phyloP scores from a whole-genome alignment of 176 grass and related monocot genomes.

The Carex cristatella region DNA sequence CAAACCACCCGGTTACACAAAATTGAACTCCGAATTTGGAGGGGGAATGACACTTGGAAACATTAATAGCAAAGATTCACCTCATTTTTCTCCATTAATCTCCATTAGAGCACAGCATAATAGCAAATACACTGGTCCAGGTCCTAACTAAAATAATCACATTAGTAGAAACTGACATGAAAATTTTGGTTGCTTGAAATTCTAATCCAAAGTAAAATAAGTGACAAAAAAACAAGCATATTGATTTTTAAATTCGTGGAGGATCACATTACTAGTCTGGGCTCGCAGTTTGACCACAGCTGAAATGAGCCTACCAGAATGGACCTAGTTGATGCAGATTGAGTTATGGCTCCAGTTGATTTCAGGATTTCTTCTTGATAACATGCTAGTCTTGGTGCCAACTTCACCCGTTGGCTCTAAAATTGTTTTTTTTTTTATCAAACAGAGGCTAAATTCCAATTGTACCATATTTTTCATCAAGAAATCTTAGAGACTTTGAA shows the following conservation, averaged over 20 bases:
- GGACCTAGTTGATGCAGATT: background rate
- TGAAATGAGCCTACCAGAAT: background rate
- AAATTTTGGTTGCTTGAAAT: background rate
- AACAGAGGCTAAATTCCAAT: background rate
- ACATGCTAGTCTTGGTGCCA: background rate
- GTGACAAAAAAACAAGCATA: background rate
- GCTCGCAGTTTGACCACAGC: background rate
- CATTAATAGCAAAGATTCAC: background rate
- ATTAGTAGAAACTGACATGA: background rate
- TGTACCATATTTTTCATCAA: background rate
- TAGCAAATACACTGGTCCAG: background rate
- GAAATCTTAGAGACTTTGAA: background rate
- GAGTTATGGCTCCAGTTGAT: background rate
- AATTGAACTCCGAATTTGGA: background rate
- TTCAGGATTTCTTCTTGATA: background rate
- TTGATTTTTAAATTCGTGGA: background rate
- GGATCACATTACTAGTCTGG: background rate
- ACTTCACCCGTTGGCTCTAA: background rate
- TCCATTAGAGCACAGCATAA: background rate
- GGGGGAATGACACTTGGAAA: background rate
- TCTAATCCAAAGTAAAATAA: background rate
- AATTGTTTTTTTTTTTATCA: background rate
- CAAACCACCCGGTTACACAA: background rate
- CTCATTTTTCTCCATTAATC: background rate
- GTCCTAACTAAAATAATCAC: background rate